These are phyloP conservation scores for Sugiyamaella novakii DNA, from an alignment of 1,139 yeast genomes.

Conservation along the genomic window DNA sequence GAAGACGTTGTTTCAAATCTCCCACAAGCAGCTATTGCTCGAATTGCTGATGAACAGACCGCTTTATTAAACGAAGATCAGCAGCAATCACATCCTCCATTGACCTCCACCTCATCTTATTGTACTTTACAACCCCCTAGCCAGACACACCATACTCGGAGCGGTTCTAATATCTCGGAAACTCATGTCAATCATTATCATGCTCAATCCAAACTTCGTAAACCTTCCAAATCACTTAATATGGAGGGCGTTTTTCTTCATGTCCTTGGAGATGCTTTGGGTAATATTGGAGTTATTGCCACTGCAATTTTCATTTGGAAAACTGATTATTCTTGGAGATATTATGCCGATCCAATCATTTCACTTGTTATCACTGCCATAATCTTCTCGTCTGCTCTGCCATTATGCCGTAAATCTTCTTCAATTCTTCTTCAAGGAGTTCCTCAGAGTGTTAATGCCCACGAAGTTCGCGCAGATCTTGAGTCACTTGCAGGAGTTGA, in stretches of 20 bases:
- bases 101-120: conserved; percentile 10
- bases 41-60: conserved; percentile 37
- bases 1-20: conserved; percentile 33
- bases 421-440: conserved; percentile 91
- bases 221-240: conserved; percentile 60
- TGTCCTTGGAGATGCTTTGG: conserved; percentile 94
- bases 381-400: conserved; percentile 88
- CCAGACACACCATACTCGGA: conserved; percentile 6
- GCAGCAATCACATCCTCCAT: conserved; percentile 1
- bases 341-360: conserved; percentile 79
- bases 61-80: conserved; percentile 37
- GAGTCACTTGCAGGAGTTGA: conserved; percentile 67
- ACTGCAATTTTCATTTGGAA: conserved; percentile 94
- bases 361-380: conserved; percentile 84
- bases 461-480: conserved; percentile 70
- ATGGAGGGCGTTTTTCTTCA: conserved; percentile 98
- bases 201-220: conserved; percentile 37
- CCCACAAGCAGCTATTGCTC: conserved; percentile 18
- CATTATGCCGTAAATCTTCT: conserved; percentile 83
- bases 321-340: conserved; percentile 86
- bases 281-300: conserved; percentile 88
- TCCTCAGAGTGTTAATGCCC: conserved; percentile 78
- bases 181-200: conserved; percentile 45
- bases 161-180: conserved; percentile 24
- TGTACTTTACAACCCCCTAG: conserved; percentile 4